These are phyloP conservation scores for Candida piceae DNA, from an alignment of 805 yeast species.

Conservation along the genomic window DNA sequence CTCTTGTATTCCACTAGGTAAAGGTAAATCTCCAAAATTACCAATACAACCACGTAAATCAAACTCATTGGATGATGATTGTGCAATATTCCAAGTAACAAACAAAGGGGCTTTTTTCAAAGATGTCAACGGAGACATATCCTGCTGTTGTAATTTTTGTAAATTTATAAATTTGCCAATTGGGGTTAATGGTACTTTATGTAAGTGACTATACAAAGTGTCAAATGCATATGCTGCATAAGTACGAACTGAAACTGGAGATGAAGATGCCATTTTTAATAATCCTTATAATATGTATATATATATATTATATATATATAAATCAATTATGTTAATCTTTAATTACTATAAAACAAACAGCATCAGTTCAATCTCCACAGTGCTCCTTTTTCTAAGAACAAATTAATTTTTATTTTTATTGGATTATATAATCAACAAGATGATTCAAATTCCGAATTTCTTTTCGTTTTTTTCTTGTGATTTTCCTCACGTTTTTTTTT, in stretches of 20 bases:
- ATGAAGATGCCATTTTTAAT: too few relatives aligned
- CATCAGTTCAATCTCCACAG: too few relatives aligned
- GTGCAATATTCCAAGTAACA: slow-evolving; percentile 72
- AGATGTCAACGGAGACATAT: slow-evolving; percentile 3
- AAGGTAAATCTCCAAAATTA: slow-evolving; percentile 56
- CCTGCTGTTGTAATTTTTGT: slow-evolving; percentile 4
- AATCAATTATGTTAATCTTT: too few relatives aligned
- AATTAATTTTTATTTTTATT: too few relatives aligned
- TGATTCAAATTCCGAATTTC: too few relatives aligned
- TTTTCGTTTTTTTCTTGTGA: too few relatives aligned
- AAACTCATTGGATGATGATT: slow-evolving; percentile 21
- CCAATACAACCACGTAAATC: slow-evolving; percentile 90
- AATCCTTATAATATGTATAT: too few relatives aligned
- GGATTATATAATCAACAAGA: too few relatives aligned
- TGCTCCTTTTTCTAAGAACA: too few relatives aligned
- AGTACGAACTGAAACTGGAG: slow-evolving; percentile 21
- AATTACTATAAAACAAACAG: too few relatives aligned
- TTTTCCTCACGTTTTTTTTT: too few relatives aligned
- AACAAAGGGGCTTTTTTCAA: slow-evolving; percentile 55
- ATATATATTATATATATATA: too few relatives aligned
- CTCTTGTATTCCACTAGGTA: slow-evolving; percentile 53
- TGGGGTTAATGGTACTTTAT: slow-evolving; percentile 11
- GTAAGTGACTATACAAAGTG: slow-evolving; percentile 27
- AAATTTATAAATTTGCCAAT: slow-evolving; percentile 8
- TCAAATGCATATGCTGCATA: slow-evolving; percentile 40